phyloP scores from a whole-genome alignment of 2,329 filamentous ascomycete species.

The Neonectria hederae region DNA sequence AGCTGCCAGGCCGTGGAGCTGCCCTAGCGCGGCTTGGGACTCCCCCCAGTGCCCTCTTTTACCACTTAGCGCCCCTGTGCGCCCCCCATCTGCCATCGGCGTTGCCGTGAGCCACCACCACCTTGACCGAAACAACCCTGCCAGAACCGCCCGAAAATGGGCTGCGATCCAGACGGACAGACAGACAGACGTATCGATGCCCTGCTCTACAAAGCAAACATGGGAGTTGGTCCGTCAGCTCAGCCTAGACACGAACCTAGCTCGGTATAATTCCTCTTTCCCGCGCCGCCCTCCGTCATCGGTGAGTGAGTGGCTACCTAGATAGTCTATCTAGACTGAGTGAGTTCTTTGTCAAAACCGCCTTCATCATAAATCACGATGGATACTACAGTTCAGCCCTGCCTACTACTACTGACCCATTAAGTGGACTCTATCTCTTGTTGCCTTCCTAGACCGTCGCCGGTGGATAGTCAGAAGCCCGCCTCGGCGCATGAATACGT shows the following conservation, averaged over 20 bases:
- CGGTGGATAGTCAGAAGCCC: constrained; percentile 12
- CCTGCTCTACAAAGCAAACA: not conserved
- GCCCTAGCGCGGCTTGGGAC: constrained; percentile 34
- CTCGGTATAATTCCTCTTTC: not conserved
- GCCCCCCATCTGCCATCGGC: constrained; percentile 21
- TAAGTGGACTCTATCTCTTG: constrained; percentile 12
- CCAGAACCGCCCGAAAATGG: not conserved
- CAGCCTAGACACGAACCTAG: not conserved
- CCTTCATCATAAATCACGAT: not conserved
- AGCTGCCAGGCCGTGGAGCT: constrained; percentile 39
- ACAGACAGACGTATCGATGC: too few species aligned
- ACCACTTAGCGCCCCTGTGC: constrained; percentile 21
- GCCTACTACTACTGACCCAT: not conserved
- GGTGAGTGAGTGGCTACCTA: not conserved
- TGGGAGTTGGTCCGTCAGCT: not conserved
- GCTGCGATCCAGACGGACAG: not conserved
- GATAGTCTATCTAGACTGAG: not conserved
- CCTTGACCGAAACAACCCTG: not conserved
- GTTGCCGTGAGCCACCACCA: constrained; percentile 24
- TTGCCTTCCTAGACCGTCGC: constrained; percentile 7
- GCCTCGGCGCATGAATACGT: constrained; percentile 20
- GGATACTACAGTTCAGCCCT: not conserved
- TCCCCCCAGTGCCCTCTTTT: too few species aligned
- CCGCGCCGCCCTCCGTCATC: not conserved
- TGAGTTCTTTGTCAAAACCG: not conserved